These are phyloP conservation scores for Monascus purpureus DNA, from an alignment of 495 filamentous ascomycete genomes.

Conservation along the genomic window DNA sequence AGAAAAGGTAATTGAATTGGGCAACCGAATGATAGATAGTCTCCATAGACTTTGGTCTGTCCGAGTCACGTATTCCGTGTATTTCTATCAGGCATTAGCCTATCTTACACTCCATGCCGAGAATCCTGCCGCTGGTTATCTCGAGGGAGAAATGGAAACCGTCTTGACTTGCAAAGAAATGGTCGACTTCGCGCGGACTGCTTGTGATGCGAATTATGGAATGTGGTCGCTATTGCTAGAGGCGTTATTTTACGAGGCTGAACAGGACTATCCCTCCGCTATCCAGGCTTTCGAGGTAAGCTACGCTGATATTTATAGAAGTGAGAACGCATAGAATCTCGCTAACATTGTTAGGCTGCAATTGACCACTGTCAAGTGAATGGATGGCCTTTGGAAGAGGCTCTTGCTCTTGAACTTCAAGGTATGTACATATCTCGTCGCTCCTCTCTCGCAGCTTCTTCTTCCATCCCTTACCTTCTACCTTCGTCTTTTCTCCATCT, in stretches of 20 bases:
- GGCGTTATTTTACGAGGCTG: conserved; percentile 56
- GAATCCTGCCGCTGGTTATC: conserved; percentile 31
- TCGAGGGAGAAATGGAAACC: conserved; percentile 39
- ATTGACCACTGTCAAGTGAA: conserved; percentile 71
- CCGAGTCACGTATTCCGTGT: conserved; percentile 46
- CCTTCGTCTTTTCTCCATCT: background rate
- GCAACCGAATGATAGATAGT: conserved; percentile 43
- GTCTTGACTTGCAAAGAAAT: conserved; percentile 43
- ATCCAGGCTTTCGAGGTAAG: conserved; percentile 51
- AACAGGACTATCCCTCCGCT: conserved; percentile 43
- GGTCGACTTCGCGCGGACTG: conserved; percentile 52
- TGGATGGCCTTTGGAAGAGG: conserved; percentile 67
- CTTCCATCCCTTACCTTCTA: conserved; percentile 1
- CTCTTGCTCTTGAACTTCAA: conserved; percentile 59
- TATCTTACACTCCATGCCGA: conserved; percentile 49
- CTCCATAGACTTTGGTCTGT: conserved; percentile 57
- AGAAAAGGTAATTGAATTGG: conserved; percentile 51
- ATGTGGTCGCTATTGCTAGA: conserved; percentile 64
- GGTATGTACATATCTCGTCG: conserved; percentile 17
- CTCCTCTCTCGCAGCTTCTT: no score
- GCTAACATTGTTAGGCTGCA: conserved; percentile 39
- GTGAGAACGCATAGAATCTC: no score
- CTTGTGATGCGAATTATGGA: conserved; percentile 67
- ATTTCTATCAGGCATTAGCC: conserved; percentile 58
- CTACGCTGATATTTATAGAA: no score